Conservation (phyloP, 2,329 filamentous ascomycete genomes). For the Pyrenochaeta sp. region DNA sequence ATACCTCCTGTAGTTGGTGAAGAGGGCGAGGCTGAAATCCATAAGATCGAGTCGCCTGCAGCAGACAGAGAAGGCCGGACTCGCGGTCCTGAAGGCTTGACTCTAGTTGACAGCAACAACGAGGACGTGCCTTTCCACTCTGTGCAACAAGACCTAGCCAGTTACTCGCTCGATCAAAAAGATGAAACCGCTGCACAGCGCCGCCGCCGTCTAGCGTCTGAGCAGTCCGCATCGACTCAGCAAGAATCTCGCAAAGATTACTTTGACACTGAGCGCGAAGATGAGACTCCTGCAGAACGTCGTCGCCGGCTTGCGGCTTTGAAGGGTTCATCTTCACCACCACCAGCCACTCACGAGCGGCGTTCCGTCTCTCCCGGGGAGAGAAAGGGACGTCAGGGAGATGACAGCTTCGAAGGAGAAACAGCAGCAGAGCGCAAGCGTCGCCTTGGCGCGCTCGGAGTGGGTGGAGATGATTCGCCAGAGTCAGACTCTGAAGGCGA, state of each 20-base stretch:
- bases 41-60: conserved; percentile 40
- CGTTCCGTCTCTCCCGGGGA: conserved; percentile 14
- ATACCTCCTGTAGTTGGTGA: conserved; percentile 44
- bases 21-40: conserved; percentile 44
- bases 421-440: conserved; percentile 78
- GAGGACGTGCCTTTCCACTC: conserved; percentile 59
- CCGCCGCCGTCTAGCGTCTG: conserved; percentile 50
- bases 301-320: conserved; percentile 28
- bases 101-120: conserved; percentile 56
- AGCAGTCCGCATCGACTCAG: conserved; percentile 14
- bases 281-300: conserved; percentile 28
- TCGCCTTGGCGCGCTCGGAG: conserved; percentile 76
- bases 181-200: conserved; percentile 54
- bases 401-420: conserved; percentile 59
- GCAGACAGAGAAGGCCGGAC: conserved; percentile 33
- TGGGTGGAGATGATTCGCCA: conserved; percentile 47
- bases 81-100: conserved; percentile 51
- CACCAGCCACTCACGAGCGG: conserved; percentile 18
- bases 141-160: conserved; percentile 48
- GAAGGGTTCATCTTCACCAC: conserved; percentile 22
- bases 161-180: conserved; percentile 29
- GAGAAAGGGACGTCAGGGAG: conserved; percentile 43
- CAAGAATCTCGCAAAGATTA: conserved; percentile 39
- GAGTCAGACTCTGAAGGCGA: conserved; percentile 46
- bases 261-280: conserved; percentile 13